Evolutionary conservation across 176 grass and related monocot genomes (phyloP).

Genomic region (Guadua angustifolia): DNA sequence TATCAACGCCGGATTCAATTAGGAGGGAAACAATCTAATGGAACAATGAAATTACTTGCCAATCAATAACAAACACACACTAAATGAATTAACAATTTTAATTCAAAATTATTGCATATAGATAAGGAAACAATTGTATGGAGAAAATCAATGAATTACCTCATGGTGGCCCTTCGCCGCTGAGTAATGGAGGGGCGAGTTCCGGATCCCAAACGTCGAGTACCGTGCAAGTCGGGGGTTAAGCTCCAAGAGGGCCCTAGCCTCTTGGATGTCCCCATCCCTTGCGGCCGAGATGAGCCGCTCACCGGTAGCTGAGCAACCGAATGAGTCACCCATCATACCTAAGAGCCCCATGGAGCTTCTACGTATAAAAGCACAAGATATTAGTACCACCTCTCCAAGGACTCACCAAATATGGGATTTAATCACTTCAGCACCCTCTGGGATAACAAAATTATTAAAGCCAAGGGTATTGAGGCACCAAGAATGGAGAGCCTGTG

Average conservation of each 20-base stretch:
- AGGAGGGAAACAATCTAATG: slow-evolving; percentile 85
- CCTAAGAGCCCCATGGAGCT: slow-evolving; percentile 75
- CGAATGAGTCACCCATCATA: slow-evolving; percentile 81
- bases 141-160: slow-evolving; percentile 55
- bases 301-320: slow-evolving; percentile 86
- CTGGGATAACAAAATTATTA: slow-evolving; percentile 1
- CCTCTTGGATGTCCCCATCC: slow-evolving; percentile 91
- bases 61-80: slow-evolving; percentile 27
- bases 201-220: slow-evolving; percentile 81
- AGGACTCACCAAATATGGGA: slow-evolving; percentile 4
- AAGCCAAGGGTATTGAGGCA: background rate
- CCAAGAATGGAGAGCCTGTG: slow-evolving; percentile 20
- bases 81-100: slow-evolving; percentile 10
- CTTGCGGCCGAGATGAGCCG: slow-evolving; percentile 80
- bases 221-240: slow-evolving; percentile 87
- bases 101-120: slow-evolving; percentile 12
- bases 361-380: slow-evolving; percentile 41
- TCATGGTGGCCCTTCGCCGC: slow-evolving; percentile 91
- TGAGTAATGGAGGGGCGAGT: slow-evolving; percentile 92
- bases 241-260: slow-evolving; percentile 82
- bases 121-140: slow-evolving; percentile 17
- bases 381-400: slow-evolving; percentile 27
- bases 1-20: slow-evolving; percentile 85
- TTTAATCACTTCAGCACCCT: slow-evolving; percentile 13
- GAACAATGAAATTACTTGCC: slow-evolving; percentile 30